phyloP scores from a whole-genome alignment of 2,329 filamentous ascomycete genomes.

The Dothidotthia symphoricarpi region DNA sequence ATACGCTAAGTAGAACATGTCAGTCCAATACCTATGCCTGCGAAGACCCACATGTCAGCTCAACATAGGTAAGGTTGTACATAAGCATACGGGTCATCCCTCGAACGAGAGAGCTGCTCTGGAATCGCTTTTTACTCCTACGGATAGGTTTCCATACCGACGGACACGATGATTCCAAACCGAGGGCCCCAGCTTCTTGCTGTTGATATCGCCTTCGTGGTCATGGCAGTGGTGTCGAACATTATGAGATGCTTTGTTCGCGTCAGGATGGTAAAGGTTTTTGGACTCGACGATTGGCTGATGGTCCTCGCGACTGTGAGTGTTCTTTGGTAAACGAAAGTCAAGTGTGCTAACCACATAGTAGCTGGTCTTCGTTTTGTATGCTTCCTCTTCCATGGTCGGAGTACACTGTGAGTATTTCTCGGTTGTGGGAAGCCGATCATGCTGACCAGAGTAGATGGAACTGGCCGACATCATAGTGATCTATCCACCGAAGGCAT shows the following conservation, averaged over 20 bases:
- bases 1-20: no score
- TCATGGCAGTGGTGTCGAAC: slow-evolving; percentile 26
- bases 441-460: slow-evolving; percentile 6
- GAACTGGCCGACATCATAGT: slow-evolving; percentile 31
- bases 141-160: slow-evolving; percentile 2
- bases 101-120: slow-evolving; percentile 3
- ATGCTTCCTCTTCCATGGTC: slow-evolving; percentile 25
- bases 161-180: slow-evolving; percentile 21
- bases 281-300: slow-evolving; percentile 38
- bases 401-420: slow-evolving; percentile 17
- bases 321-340: not conserved
- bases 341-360: no score
- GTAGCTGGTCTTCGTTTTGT: slow-evolving; percentile 27
- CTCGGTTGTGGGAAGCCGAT: no score
- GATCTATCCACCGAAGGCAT: slow-evolving; percentile 22
- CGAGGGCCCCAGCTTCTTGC: slow-evolving; percentile 35
- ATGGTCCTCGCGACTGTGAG: slow-evolving; percentile 36
- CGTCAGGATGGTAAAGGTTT: slow-evolving; percentile 35
- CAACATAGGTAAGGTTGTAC: no score
- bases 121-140: slow-evolving; percentile 6
- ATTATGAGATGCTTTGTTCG: slow-evolving; percentile 32
- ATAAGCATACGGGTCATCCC: no score
- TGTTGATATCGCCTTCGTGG: slow-evolving; percentile 31
- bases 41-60: no score
- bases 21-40: no score